Conservation (phyloP, 352 stramenopile genomes). For the Phytophthora agathidicida region DNA sequence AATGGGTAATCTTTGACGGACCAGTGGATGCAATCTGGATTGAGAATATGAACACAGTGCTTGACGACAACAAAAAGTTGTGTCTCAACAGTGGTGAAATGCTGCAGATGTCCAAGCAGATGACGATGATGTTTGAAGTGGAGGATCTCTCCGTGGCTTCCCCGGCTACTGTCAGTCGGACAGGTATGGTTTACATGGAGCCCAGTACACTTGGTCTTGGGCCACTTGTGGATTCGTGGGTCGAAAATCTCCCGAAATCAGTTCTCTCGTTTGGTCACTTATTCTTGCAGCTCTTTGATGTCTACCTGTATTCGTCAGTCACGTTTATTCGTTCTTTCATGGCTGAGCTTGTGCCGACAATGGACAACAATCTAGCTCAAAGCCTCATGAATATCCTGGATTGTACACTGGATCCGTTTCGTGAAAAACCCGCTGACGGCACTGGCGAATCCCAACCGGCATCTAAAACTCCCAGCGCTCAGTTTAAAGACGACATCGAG, state of each 20-base stretch:
- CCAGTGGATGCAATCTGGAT: constrained; percentile 97
- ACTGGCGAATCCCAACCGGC: constrained; percentile 52
- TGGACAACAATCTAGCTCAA: constrained; percentile 93
- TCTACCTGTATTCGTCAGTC: constrained; percentile 91
- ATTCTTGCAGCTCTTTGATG: constrained; percentile 86
- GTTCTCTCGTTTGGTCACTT: constrained; percentile 31
- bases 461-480: constrained; percentile 34
- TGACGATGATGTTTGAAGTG: constrained; percentile 99
- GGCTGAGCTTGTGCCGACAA: constrained; percentile 90
- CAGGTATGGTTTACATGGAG: constrained; percentile 98
- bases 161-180: constrained; percentile 94
- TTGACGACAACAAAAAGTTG: constrained; percentile 96
- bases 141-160: constrained; percentile 94
- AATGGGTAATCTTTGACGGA: constrained; percentile 96
- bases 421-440: constrained; percentile 52
- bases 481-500: constrained; percentile 84
- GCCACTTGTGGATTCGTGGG: constrained; percentile 91
- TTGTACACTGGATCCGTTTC: constrained; percentile 83
- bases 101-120: constrained; percentile 94
- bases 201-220: constrained; percentile 90
- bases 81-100: constrained; percentile 95
- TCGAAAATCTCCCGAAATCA: constrained; percentile 68
- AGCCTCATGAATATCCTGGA: constrained; percentile 94
- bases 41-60: constrained; percentile 97
- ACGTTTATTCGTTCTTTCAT: constrained; percentile 89